Conservation (phyloP, 164 flowering plant genomes). For the Santalum album region DNA sequence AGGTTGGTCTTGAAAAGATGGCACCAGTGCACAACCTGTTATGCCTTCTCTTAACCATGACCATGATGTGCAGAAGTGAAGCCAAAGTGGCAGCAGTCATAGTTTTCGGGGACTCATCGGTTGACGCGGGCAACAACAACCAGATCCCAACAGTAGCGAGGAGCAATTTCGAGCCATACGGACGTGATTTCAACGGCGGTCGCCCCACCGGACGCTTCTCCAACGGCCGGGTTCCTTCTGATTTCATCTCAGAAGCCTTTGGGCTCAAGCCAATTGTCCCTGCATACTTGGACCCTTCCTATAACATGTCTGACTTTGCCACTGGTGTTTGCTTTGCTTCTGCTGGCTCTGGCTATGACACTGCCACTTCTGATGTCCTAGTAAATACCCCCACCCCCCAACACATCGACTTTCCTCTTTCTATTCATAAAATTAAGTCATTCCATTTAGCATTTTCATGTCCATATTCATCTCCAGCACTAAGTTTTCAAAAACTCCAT, state of each 20-base stretch:
- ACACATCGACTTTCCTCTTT: neutral
- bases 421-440: neutral
- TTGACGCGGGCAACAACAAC: slow-evolving; percentile 53
- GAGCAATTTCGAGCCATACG: slow-evolving; percentile 51
- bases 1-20: no score
- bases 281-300: slow-evolving; percentile 43
- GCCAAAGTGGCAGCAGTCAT: slow-evolving; percentile 36
- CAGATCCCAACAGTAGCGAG: slow-evolving; percentile 26
- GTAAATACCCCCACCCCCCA: slow-evolving; percentile 21
- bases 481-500: no score
- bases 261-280: slow-evolving; percentile 37
- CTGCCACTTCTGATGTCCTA: slow-evolving; percentile 38
- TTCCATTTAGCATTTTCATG: neutral
- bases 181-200: slow-evolving; percentile 35
- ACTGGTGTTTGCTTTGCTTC: slow-evolving; percentile 54
- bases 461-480: no score
- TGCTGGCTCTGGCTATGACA: slow-evolving; percentile 56
- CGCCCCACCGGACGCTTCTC: slow-evolving; percentile 45
- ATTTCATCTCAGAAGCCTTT: slow-evolving; percentile 38
- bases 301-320: slow-evolving; percentile 39
- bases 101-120: slow-evolving; percentile 47
- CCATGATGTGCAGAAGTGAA: no score
- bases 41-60: no score
- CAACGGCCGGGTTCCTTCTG: slow-evolving; percentile 43
- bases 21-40: no score